Percentiles rank a stretch among this genome's conserved stretches.
These are phyloP conservation scores for Coemansia sp. DNA, from an alignment of 192 early-diverging fungal species.

Conservation along the genomic window DNA sequence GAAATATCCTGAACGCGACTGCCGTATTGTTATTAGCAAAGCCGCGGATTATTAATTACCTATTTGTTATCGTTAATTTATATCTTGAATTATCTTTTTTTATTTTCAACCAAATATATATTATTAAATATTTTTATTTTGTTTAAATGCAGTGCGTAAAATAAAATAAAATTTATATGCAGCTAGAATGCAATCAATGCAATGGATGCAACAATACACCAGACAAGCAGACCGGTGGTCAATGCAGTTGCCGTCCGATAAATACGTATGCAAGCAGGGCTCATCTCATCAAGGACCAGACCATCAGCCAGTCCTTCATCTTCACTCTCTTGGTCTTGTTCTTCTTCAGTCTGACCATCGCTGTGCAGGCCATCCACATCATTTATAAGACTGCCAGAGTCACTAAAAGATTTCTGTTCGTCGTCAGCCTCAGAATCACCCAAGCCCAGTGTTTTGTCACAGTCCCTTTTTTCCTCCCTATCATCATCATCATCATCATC, in stretches of 20 bases:
- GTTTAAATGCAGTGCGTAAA: too few species aligned
- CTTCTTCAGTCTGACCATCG: too few species aligned
- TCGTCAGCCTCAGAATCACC: neutral
- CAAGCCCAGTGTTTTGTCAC: too few species aligned
- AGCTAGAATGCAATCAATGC: slow-evolving; percentile 10
- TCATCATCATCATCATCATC: too few species aligned
- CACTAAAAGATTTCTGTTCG: neutral
- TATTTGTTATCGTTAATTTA: neutral
- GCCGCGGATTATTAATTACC: slow-evolving; percentile 10
- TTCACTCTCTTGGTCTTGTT: neutral
- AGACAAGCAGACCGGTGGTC: slow-evolving; percentile 30
- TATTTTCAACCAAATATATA: neutral
- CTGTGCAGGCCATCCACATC: too few species aligned
- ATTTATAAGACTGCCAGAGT: too few species aligned
- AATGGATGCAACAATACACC: slow-evolving; percentile 38
- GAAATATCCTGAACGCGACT: slow-evolving; percentile 32
- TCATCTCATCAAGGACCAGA: neutral
- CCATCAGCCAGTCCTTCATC: neutral
- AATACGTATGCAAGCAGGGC: neutral
- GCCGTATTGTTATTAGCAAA: slow-evolving; percentile 10
- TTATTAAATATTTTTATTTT: too few species aligned
- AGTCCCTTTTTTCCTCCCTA: too few species aligned
- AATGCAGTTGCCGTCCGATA: slow-evolving; percentile 3
- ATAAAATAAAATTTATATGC: too few species aligned
- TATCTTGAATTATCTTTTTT: neutral